Base-by-base conservation (phyloP, 2,329 filamentous ascomycete species). In the Chaetomium olivaceum region DNA sequence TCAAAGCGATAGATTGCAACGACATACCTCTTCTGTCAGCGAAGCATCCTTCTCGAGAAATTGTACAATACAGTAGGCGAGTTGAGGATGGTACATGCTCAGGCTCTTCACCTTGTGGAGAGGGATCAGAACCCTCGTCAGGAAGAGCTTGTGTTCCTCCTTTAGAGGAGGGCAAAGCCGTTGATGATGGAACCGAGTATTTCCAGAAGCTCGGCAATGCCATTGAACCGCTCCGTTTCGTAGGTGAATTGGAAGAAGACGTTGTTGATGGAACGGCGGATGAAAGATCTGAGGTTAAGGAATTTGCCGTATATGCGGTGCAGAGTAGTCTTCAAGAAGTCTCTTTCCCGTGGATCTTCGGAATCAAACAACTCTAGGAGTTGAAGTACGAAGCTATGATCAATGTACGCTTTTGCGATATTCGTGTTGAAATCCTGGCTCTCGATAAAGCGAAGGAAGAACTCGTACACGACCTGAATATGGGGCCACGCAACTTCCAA, bases 401-500 rank as follows among this genome's bases (percentile, higher is more conserved):
- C 95, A 77, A 99, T 99, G 78, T 97, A 97, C 68, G 93, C 91
- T 81, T 99, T 99, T 72, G 95, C 95, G 74, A 97, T 97, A 80
- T 99, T 99, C 72, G 95, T 99, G 82, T 98, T 99, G 85, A 99
- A 99, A 78, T 99, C 95, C 77, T 97, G 95, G 79, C 95, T 98
- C 79, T 99, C 95, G 73, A 99, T 99, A 80, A 99, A 99, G 67
- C 95, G 87, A 68, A 99, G 83, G 83, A 99, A 99, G 83, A 99
- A 99, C 79, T 99, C 95, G 79, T 99, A 99, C 50, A 99, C 95
- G 64, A 99, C 95, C 80, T 99, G 95, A 67, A 99, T 99, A 77
- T 99, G 95, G 8, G 95, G 95, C 95, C 95, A 99, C 5, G 95
- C 95, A 43, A 99, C 95, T 81, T 99, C 95, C 65, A 99, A 84